phyloP scores from a whole-genome alignment of 2,329 filamentous ascomycete genomes.

The Mycosphaerella arachidis region DNA sequence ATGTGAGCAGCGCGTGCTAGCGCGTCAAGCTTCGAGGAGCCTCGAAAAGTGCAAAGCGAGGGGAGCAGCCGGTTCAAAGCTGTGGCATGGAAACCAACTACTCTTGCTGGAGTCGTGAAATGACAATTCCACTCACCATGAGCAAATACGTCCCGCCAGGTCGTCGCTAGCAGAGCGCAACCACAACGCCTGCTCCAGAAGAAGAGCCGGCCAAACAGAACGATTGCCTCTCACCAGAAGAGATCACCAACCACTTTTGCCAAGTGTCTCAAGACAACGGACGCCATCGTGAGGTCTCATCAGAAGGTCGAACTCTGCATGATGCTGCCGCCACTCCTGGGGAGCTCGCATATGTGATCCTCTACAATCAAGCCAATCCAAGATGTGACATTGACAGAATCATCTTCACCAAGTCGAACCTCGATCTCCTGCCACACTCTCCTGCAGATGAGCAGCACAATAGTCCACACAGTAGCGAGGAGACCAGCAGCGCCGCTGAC shows the following conservation, averaged over 20 bases:
- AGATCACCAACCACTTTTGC: not conserved
- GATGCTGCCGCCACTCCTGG: slow-evolving; percentile 19
- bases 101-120: not conserved
- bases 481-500: not conserved
- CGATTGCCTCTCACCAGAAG: not conserved
- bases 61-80: not conserved
- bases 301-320: slow-evolving; percentile 9
- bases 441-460: not conserved
- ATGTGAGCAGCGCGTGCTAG: not conserved
- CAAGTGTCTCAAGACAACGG: not conserved
- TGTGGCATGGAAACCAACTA: not conserved
- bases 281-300: not conserved
- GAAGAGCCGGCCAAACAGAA: not conserved
- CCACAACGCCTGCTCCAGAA: not conserved
- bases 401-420: slow-evolving; percentile 30
- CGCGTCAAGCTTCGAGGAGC: not conserved
- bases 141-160: not conserved
- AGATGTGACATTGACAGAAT: slow-evolving; percentile 25
- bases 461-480: not conserved
- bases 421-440: slow-evolving; percentile 24
- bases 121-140: not conserved
- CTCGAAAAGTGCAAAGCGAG: not conserved
- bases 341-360: slow-evolving; percentile 21
- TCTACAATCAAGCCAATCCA: slow-evolving; percentile 29
- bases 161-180: not conserved